phyloP scores from a whole-genome alignment of 164 flowering plant genomes.

The Stephania cephalantha region DNA sequence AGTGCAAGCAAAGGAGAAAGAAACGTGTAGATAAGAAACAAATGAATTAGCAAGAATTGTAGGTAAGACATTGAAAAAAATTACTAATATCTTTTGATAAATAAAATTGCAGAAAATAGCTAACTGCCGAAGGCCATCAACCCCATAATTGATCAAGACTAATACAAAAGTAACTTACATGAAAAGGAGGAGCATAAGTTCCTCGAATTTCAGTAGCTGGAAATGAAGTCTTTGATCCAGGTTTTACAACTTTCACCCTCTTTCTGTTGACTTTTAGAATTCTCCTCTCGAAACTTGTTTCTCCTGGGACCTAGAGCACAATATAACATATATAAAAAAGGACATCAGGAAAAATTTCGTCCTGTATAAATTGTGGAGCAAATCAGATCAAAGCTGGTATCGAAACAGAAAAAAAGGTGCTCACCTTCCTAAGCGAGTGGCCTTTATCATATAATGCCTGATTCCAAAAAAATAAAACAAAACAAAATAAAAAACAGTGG shows the following conservation, averaged over 20 bases:
- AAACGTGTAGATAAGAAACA: neutral
- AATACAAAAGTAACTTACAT: constrained; percentile 45
- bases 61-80: neutral
- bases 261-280: constrained; percentile 82
- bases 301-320: constrained; percentile 50
- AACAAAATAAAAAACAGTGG: constrained; percentile 1
- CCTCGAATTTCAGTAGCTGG: constrained; percentile 95
- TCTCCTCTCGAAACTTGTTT: constrained; percentile 78
- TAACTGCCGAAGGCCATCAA: neutral
- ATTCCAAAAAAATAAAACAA: constrained; percentile 8
- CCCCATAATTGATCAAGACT: neutral
- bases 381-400: neutral
- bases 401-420: neutral
- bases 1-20: neutral
- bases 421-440: constrained; percentile 65
- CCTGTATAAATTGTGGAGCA: neutral
- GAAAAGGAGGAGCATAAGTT: constrained; percentile 90
- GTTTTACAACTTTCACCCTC: constrained; percentile 91
- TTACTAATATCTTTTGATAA: neutral
- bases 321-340: neutral
- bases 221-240: constrained; percentile 93
- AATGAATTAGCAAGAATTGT: neutral
- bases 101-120: neutral
- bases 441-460: constrained; percentile 90
- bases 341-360: neutral